Percentiles rank a stretch among this genome's conserved stretches.
Evolutionary conservation across 2,329 filamentous ascomycete species (phyloP).

Genomic region (Diaporthe sp.): DNA sequence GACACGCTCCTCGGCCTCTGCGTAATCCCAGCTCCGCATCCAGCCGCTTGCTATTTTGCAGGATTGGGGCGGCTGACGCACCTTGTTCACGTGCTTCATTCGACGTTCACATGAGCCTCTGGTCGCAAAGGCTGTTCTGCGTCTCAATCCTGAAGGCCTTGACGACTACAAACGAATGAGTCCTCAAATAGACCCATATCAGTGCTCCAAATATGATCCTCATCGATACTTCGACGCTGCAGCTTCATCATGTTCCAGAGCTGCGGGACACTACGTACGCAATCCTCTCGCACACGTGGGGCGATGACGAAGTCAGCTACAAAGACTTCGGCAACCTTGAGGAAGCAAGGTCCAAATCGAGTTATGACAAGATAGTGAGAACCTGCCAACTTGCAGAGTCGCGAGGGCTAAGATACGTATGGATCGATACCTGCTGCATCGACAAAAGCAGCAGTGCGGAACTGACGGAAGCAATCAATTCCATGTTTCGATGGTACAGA

Average conservation of each 20-base stretch:
- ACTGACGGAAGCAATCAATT: constrained; percentile 33
- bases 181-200: not conserved
- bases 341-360: not conserved
- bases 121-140: not conserved
- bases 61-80: not conserved
- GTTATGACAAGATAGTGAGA: constrained; percentile 21
- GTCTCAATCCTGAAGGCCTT: not conserved
- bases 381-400: constrained; percentile 7
- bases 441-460: constrained; percentile 36
- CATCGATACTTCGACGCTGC: not conserved
- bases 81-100: not conserved
- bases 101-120: no score
- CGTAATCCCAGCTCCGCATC: not conserved
- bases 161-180: not conserved
- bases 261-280: constrained; percentile 41
- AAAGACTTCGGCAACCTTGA: constrained; percentile 39
- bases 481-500: constrained; percentile 41
- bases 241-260: not conserved
- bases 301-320: constrained; percentile 44
- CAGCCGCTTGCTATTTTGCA: not conserved
- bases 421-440: constrained; percentile 36
- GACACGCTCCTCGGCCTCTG: no score
- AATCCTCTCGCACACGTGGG: constrained; percentile 50
- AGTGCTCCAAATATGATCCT: not conserved
- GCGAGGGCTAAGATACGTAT: constrained; percentile 12